Percentiles rank a stretch among this genome's conserved stretches.
Conservation (phyloP, 768 basidiomycete species). For the Cubamyces lactineus region DNA sequence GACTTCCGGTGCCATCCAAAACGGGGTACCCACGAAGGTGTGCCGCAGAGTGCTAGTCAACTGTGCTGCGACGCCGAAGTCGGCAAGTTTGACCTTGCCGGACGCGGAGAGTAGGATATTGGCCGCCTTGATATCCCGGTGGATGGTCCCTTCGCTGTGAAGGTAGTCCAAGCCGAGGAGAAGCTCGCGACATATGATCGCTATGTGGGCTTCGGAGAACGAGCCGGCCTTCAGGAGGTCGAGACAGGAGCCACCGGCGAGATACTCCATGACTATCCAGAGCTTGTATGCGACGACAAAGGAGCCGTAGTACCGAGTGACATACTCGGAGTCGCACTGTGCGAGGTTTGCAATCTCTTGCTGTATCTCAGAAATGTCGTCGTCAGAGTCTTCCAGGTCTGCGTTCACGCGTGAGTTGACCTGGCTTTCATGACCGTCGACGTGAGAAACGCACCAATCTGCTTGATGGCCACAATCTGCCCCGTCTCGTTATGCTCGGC, state of each 20-base stretch:
- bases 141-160: conserved; percentile 95
- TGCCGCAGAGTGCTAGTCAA: conserved; percentile 92
- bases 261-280: conserved; percentile 99
- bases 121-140: conserved; percentile 98
- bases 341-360: conserved; percentile 97
- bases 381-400: conserved; percentile 98
- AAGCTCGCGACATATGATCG: conserved; percentile 91
- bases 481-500: conserved; percentile 93
- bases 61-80: conserved; percentile 98
- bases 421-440: background rate
- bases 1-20: conserved; percentile 99
- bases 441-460: conserved; percentile 72
- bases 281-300: conserved; percentile 97
- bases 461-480: conserved; percentile 96
- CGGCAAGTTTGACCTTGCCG: conserved; percentile 95
- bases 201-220: conserved; percentile 93
- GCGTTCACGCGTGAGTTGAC: background rate
- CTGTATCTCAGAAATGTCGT: conserved; percentile 98
- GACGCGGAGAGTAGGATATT: conserved; percentile 90
- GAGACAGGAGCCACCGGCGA: conserved; percentile 97
- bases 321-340: conserved; percentile 94
- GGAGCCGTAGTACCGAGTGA: conserved; percentile 95
- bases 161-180: conserved; percentile 93
- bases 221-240: conserved; percentile 91
- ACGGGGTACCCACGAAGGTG: conserved; percentile 96